Evolutionary conservation across 2,329 filamentous ascomycete species (phyloP).

Genomic region (Nemania diffusa): DNA sequence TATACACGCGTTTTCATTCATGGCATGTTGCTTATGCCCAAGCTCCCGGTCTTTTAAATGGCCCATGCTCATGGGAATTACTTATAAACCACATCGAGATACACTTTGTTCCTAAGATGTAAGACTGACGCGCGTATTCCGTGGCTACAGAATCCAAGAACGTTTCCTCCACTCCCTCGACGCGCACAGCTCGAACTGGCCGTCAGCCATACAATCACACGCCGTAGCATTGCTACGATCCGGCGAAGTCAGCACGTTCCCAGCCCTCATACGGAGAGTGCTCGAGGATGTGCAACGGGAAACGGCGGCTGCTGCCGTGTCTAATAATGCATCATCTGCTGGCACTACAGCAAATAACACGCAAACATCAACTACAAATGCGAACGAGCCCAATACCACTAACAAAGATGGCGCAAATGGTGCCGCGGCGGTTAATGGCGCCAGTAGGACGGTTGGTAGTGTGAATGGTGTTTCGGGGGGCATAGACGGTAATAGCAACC

Average conservation of each 20-base stretch:
- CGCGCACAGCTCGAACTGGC: constrained; percentile 70
- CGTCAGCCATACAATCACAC: constrained; percentile 67
- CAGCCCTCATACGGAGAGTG: constrained; percentile 68
- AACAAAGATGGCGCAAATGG: constrained; percentile 31
- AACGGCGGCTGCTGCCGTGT: constrained; percentile 51
- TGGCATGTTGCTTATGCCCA: neutral
- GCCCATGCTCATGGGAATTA: neutral
- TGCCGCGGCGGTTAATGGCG: constrained; percentile 29
- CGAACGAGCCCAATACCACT: constrained; percentile 36
- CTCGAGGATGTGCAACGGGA: constrained; percentile 70
- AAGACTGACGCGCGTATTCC: constrained; percentile 19
- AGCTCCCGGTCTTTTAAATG: constrained; percentile 14
- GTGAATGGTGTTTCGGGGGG: constrained; percentile 47
- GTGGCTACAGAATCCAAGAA: constrained; percentile 67
- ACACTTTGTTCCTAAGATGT: neutral
- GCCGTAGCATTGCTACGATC: constrained; percentile 69
- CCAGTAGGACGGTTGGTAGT: constrained; percentile 31
- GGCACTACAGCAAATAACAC: constrained; percentile 35
- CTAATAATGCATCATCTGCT: constrained; percentile 38
- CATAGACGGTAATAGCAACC: constrained; percentile 48
- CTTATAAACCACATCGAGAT: neutral
- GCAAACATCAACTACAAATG: constrained; percentile 17
- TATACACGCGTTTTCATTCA: constrained; percentile 7
- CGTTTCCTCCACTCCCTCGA: constrained; percentile 70
- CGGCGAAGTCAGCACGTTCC: constrained; percentile 69